A percentile compares a stretch with the other conserved stretches of the same genome.
Conservation (phyloP, 2,329 filamentous ascomycete species). For the Neofusicoccum cordaticola region DNA sequence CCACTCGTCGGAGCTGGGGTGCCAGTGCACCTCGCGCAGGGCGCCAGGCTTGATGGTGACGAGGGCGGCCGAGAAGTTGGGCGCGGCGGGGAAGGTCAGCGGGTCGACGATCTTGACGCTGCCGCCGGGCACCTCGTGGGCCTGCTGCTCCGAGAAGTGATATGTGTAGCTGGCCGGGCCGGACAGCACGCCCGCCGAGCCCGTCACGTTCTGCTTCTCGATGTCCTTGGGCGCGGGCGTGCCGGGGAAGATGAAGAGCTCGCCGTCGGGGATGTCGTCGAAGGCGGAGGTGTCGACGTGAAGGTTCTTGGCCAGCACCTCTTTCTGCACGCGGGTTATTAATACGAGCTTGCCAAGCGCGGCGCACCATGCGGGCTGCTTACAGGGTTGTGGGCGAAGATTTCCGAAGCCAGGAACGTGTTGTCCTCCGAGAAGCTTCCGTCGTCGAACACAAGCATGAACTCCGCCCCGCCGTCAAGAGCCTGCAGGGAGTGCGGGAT, state of each 20-base stretch:
- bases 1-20: constrained; percentile 20
- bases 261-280: constrained; percentile 45
- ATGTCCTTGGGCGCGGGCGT: constrained; percentile 48
- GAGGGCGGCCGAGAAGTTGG: constrained; percentile 19
- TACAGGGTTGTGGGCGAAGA: constrained; percentile 20
- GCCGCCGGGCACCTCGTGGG: constrained; percentile 24
- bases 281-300: constrained; percentile 49
- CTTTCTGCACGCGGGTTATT: constrained; percentile 29
- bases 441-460: constrained; percentile 23
- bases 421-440: constrained; percentile 22
- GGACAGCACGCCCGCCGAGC: constrained; percentile 43
- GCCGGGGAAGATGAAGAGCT: constrained; percentile 56
- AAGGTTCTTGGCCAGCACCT: constrained; percentile 56
- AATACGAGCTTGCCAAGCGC: background rate
- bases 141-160: constrained; percentile 46
- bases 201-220: constrained; percentile 48
- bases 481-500: constrained; percentile 21
- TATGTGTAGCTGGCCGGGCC: constrained; percentile 46
- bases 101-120: constrained; percentile 23
- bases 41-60: constrained; percentile 22
- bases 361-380: background rate
- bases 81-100: constrained; percentile 20
- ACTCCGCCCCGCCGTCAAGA: constrained; percentile 20
- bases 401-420: constrained; percentile 21
- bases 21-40: constrained; percentile 23